These are phyloP conservation scores for Podaxis sp. DNA, from an alignment of 768 basidiomycete genomes.

Conservation along the genomic window DNA sequence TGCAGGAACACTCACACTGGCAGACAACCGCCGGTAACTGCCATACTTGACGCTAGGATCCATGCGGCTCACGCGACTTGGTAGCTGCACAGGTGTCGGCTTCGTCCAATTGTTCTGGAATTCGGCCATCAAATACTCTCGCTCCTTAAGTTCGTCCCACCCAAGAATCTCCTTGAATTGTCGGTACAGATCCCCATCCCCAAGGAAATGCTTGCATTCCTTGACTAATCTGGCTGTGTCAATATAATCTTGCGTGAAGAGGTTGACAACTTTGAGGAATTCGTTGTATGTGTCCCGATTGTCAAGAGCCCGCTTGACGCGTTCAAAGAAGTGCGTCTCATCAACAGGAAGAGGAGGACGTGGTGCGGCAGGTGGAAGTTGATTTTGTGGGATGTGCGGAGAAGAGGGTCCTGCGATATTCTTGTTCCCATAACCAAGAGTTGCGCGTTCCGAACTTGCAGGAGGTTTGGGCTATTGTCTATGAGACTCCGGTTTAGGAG, in stretches of 20 bases:
- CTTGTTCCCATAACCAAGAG: slow-evolving; percentile 11
- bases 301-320: slow-evolving; percentile 70
- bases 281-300: slow-evolving; percentile 84
- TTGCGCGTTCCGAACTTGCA: slow-evolving; percentile 7
- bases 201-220: slow-evolving; percentile 71
- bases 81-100: slow-evolving; percentile 38
- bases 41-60: slow-evolving; percentile 76
- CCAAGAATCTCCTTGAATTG: slow-evolving; percentile 85
- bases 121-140: slow-evolving; percentile 46
- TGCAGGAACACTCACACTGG: slow-evolving; percentile 50
- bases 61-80: slow-evolving; percentile 47
- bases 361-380: slow-evolving; percentile 22
- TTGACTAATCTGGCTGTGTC: slow-evolving; percentile 80
- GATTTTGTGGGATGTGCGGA: slow-evolving; percentile 25
- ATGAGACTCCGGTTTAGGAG: background rate
- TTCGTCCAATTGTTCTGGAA: slow-evolving; percentile 49
- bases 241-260: slow-evolving; percentile 93
- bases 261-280: slow-evolving; percentile 91
- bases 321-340: slow-evolving; percentile 85
- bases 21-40: slow-evolving; percentile 85
- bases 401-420: slow-evolving; percentile 26
- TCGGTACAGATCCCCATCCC: slow-evolving; percentile 72
- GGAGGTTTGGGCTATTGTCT: slow-evolving; percentile 17
- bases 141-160: slow-evolving; percentile 74
- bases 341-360: slow-evolving; percentile 28